A percentile compares a stretch with the other conserved stretches of the same genome.
These are phyloP conservation scores for Botrytis fragariae DNA, from an alignment of 2,329 filamentous ascomycete species.

Conservation along the genomic window DNA sequence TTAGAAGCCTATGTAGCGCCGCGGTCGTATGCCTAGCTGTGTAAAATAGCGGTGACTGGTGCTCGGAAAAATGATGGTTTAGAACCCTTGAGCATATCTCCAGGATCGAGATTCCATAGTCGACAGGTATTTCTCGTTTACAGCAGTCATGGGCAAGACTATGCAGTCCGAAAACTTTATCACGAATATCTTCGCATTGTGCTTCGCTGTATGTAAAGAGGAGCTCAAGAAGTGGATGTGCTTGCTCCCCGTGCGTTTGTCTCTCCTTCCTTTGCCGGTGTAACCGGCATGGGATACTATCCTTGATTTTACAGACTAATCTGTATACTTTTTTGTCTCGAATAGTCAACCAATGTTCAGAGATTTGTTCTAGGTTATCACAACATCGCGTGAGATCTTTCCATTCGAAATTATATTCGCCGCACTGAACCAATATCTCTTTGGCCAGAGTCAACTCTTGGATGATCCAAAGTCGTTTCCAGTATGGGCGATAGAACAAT, in stretches of 20 bases:
- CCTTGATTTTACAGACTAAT: neutral
- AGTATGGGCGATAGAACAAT: slow-evolving; percentile 10
- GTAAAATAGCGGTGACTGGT: neutral
- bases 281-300: neutral
- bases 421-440: slow-evolving; percentile 8
- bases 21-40: neutral
- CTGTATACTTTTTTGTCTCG: neutral
- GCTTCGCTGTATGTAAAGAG: neutral
- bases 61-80: neutral
- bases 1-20: neutral
- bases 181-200: neutral
- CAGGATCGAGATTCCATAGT: neutral
- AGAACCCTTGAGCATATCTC: slow-evolving; percentile 3
- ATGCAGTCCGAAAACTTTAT: neutral
- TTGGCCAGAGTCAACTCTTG: slow-evolving; percentile 22
- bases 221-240: neutral
- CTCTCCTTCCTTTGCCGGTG: neutral
- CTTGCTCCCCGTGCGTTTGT: neutral
- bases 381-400: neutral
- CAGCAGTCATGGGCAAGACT: neutral
- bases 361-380: neutral
- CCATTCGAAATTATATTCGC: neutral
- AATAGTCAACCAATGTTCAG: neutral
- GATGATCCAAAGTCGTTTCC: slow-evolving; percentile 19
- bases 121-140: neutral